Evolutionary conservation across 2,329 filamentous ascomycete species (phyloP).

Genomic region (Mariannaea elegans): DNA sequence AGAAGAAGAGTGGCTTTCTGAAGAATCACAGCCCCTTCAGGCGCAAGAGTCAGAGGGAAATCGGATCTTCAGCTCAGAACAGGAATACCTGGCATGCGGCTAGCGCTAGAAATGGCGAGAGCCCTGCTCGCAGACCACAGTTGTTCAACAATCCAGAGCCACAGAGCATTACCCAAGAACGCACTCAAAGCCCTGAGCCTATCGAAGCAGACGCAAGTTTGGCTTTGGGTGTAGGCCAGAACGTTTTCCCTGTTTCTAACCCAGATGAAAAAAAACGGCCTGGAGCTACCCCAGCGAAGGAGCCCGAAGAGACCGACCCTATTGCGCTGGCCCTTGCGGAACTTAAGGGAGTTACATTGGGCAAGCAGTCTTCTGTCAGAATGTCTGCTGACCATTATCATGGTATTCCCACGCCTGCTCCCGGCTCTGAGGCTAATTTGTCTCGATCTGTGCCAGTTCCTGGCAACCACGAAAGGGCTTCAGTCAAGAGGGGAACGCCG

Average conservation of each 20-base stretch:
- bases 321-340: conserved; percentile 94
- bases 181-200: conserved; percentile 76
- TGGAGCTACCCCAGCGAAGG: conserved; percentile 45
- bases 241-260: conserved; percentile 91
- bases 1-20: conserved; percentile 87
- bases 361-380: conserved; percentile 82
- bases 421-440: conserved; percentile 53
- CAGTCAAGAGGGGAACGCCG: conserved; percentile 76
- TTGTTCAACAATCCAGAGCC: conserved; percentile 48
- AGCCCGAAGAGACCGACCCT: conserved; percentile 76
- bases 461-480: conserved; percentile 54
- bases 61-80: conserved; percentile 52
- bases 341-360: conserved; percentile 80
- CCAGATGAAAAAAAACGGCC: conserved; percentile 66
- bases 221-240: conserved; percentile 93
- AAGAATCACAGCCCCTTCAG: conserved; percentile 92
- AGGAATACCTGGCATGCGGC: conserved; percentile 69
- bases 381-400: conserved; percentile 96
- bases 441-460: conserved; percentile 68
- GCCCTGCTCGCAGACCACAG: conserved; percentile 50
- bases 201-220: conserved; percentile 93
- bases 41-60: conserved; percentile 86
- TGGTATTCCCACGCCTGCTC: conserved; percentile 86
- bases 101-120: conserved; percentile 38
- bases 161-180: conserved; percentile 51